Base-by-base conservation (phyloP, 1,139 yeast genomes). In the Ogataea hybrid region DNA sequence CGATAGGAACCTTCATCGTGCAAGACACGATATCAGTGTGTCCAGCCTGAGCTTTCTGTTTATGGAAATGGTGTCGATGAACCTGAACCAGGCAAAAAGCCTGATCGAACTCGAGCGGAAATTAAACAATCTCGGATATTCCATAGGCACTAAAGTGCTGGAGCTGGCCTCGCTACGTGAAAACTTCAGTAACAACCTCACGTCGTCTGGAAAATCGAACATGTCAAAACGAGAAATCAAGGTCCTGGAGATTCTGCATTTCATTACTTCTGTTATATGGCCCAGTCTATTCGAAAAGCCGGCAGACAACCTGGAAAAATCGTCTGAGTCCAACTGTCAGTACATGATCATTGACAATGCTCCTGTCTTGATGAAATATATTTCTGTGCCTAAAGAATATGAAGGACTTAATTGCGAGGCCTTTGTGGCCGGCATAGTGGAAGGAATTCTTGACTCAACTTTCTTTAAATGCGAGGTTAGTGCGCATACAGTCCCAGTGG, bases 301-400 rank as follows among this genome's bases (percentile, higher is more conserved):
- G 0, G 96, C 97, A 17, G 92, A 89, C 63, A 95, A 85, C 45
- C 68, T 94, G 44, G 97, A 92, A 53, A 84, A 84, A 62, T 84
- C 95, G 2, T 86, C 87, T 42, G 96, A 90, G 37, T 74, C 81
- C 28, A 75, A 76, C 10, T 82, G 84, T 52, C 97, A 92, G 62
- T 94, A 78, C 58, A 81, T 79, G 88, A 87, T 94, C 46, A 82
- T 84, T 17, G 98, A 92, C 60, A 81, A 85, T 55, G 65, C 75
- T 20, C 98, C 98, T 3, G 57, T 84, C 42, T 73, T 90, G 38
- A 76, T 92, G 9, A 82, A 79, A 53, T 92, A 77, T 60, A 81
- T 92, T 20, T 79, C 85, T 25, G 82, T 85, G 5, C 96, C 96
- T 3, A 79, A 77, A 51, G 95, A 88, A 50, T 81, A 84, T 61